These are phyloP conservation scores for Picea engelmannii DNA, from an alignment of 83 land plant genomes.

Conservation along the genomic window DNA sequence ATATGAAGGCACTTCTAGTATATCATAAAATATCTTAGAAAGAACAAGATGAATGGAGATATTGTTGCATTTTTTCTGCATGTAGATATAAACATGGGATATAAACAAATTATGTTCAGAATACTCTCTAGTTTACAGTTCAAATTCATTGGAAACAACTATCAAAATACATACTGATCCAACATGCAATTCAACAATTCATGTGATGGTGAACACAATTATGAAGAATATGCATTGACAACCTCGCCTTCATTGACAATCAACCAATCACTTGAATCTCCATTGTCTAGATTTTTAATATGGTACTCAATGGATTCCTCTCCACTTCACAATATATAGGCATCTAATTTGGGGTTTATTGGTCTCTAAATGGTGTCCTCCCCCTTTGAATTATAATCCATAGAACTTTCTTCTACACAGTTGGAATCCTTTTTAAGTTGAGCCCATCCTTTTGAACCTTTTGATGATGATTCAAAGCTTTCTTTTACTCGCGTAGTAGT, in stretches of 20 bases:
- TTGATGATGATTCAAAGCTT: background rate
- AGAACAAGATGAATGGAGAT: background rate
- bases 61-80: background rate
- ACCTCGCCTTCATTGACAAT: background rate
- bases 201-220: background rate
- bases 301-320: background rate
- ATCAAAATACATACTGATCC: background rate
- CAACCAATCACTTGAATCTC: constrained; percentile 9
- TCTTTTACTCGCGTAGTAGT: background rate
- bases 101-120: background rate
- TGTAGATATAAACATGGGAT: background rate
- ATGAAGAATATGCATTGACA: constrained; percentile 7
- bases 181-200: background rate
- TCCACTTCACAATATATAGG: background rate
- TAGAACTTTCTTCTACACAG: background rate
- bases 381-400: background rate
- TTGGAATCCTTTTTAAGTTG: background rate
- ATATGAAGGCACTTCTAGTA: background rate
- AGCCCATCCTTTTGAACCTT: background rate
- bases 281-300: background rate
- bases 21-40: background rate
- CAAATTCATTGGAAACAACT: background rate
- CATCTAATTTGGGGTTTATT: background rate
- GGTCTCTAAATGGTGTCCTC: background rate
- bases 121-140: background rate